Percentiles rank a stretch among this genome's conserved stretches.
Evolutionary conservation across 805 yeast genomes (phyloP).

Genomic region (Alloascoidea africana): DNA sequence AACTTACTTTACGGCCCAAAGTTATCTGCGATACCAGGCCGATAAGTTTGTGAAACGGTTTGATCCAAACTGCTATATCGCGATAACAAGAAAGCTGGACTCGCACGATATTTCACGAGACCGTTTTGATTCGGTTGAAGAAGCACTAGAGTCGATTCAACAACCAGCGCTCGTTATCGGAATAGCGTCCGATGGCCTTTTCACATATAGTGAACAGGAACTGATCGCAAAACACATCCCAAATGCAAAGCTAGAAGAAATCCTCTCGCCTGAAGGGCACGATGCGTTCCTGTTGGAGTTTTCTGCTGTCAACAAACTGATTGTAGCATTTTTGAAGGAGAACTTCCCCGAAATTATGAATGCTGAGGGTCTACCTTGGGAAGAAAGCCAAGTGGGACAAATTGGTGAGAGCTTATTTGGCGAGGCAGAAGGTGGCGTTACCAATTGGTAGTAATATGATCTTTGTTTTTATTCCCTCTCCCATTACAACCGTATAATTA

Average conservation of each 20-base stretch:
- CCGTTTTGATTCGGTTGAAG: conserved; percentile 27
- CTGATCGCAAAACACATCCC: conserved; percentile 65
- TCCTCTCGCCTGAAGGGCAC: conserved; percentile 91
- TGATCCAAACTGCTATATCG: conserved; percentile 93
- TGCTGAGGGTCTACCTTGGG: conserved; percentile 26
- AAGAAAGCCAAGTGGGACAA: conserved; percentile 25
- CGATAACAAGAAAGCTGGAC: conserved; percentile 85
- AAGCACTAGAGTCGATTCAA: conserved; percentile 40
- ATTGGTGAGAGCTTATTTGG: conserved; percentile 53
- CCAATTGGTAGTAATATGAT: conserved; percentile 95
- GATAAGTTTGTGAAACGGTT: conserved; percentile 77
- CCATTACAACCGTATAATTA: too few species aligned
- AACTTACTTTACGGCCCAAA: conserved; percentile 84
- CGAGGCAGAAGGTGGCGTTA: conserved; percentile 72
- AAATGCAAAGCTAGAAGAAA: conserved; percentile 47
- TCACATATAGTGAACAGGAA: conserved; percentile 86
- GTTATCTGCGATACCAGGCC: conserved; percentile 89
- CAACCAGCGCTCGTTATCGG: conserved; percentile 84
- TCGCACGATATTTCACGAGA: conserved; percentile 90
- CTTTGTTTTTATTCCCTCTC: too few species aligned
- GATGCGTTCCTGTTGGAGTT: conserved; percentile 93
- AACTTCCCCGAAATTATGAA: conserved; percentile 45
- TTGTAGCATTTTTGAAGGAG: conserved; percentile 46
- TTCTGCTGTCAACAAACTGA: conserved; percentile 57
- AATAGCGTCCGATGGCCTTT: conserved; percentile 81